A percentile compares a stretch with the other conserved stretches of the same genome.
These are phyloP conservation scores for Ceratocystis huliohia DNA, from an alignment of 2,329 filamentous ascomycete species.

Conservation along the genomic window DNA sequence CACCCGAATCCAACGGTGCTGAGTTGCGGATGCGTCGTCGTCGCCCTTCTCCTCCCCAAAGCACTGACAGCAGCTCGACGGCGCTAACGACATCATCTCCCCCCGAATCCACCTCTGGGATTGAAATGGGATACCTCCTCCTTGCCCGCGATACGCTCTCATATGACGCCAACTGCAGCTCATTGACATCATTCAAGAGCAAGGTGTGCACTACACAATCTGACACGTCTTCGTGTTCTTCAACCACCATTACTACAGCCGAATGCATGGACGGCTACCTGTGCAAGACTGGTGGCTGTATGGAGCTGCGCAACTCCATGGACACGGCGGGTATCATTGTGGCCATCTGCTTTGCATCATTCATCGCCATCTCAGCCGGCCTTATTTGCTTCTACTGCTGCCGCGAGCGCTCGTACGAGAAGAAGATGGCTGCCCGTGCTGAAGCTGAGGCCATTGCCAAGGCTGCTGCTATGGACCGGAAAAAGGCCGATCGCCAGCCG, in stretches of 20 bases:
- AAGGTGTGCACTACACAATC: slow-evolving; percentile 26
- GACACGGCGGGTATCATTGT: slow-evolving; percentile 37
- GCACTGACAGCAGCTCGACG: slow-evolving; percentile 8
- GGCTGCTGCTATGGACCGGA: slow-evolving; percentile 32
- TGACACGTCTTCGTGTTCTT: slow-evolving; percentile 32
- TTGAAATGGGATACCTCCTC: slow-evolving; percentile 21
- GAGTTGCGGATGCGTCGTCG: slow-evolving; percentile 19
- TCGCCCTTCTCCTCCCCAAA: slow-evolving; percentile 10
- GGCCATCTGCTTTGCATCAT: slow-evolving; percentile 35
- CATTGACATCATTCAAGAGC: slow-evolving; percentile 25
- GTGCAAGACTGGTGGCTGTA: slow-evolving; percentile 37
- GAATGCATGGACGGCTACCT: slow-evolving; percentile 34
- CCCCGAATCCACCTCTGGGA: slow-evolving; percentile 17
- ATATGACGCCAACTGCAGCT: slow-evolving; percentile 19
- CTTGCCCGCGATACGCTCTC: slow-evolving; percentile 16
- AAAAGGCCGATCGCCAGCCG: slow-evolving; percentile 29
- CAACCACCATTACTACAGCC: slow-evolving; percentile 28
- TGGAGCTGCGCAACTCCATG: slow-evolving; percentile 31
- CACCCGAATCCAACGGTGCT: not conserved
- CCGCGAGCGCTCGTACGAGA: slow-evolving; percentile 36
- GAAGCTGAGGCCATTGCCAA: slow-evolving; percentile 41
- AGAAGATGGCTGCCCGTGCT: slow-evolving; percentile 33
- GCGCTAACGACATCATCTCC: not conserved
- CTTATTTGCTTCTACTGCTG: slow-evolving; percentile 40
- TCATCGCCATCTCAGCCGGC: slow-evolving; percentile 30